Evolutionary conservation across 768 basidiomycete species (phyloP).

Genomic region (Serendipita vermifera): DNA sequence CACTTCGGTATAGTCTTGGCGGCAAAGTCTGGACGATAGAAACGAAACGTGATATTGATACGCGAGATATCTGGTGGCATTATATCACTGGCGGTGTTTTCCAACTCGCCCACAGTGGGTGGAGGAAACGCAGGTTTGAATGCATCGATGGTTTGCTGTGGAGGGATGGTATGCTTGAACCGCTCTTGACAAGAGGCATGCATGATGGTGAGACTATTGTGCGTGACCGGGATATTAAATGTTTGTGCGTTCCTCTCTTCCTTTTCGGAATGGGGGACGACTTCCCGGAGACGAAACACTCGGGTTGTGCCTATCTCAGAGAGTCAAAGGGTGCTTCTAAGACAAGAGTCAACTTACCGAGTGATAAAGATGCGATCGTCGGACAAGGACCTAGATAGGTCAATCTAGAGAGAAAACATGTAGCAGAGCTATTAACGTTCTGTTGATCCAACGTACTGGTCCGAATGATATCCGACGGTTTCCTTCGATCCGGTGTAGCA

Average conservation of each 20-base stretch:
- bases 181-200: slow-evolving; percentile 72
- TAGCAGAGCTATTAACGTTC: slow-evolving; percentile 10
- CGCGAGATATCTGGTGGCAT: slow-evolving; percentile 47
- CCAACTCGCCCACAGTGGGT: slow-evolving; percentile 14
- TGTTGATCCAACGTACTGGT: slow-evolving; percentile 30
- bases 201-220: slow-evolving; percentile 85
- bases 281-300: slow-evolving; percentile 63
- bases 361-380: slow-evolving; percentile 73
- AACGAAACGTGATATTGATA: slow-evolving; percentile 79
- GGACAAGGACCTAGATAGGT: slow-evolving; percentile 75
- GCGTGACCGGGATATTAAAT: slow-evolving; percentile 60
- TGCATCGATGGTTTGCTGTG: slow-evolving; percentile 56
- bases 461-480: slow-evolving; percentile 71
- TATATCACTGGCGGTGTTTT: background rate
- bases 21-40: slow-evolving; percentile 71
- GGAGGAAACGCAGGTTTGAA: slow-evolving; percentile 46
- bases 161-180: slow-evolving; percentile 70
- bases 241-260: slow-evolving; percentile 49
- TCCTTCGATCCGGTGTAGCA: slow-evolving; percentile 50
- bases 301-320: slow-evolving; percentile 45
- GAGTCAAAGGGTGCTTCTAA: background rate
- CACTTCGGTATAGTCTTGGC: slow-evolving; percentile 55
- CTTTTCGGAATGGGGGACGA: slow-evolving; percentile 50
- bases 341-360: slow-evolving; percentile 35
- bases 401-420: slow-evolving; percentile 20